Percentiles rank a stretch among this genome's conserved stretches.
phyloP scores from a whole-genome alignment of 441 rosid genomes.

The Corymbia citriodora region DNA sequence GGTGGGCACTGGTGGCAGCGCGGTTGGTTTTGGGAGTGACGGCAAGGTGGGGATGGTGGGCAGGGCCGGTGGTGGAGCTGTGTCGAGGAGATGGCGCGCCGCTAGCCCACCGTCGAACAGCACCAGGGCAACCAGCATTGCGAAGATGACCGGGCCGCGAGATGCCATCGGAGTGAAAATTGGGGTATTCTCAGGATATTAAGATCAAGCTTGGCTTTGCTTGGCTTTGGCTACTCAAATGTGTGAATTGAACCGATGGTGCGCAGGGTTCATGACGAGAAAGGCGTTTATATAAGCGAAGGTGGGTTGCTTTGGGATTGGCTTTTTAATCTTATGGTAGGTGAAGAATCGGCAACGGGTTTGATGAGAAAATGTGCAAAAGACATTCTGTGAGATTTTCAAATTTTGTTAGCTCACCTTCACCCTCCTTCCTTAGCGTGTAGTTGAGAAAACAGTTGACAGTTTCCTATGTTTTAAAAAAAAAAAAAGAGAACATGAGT shows the following conservation, averaged over 20 bases:
- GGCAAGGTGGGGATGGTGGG: slow-evolving; percentile 8
- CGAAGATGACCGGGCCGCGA: not conserved
- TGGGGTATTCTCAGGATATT: too few relatives aligned
- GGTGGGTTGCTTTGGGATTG: not conserved
- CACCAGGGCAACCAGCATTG: not conserved
- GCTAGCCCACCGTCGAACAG: not conserved
- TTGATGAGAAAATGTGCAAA: not conserved
- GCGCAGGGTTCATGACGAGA: not conserved
- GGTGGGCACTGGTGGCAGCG: slow-evolving; percentile 13
- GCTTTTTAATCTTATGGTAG: not conserved
- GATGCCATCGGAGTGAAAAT: not conserved
- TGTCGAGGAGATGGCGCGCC: slow-evolving; percentile 19
- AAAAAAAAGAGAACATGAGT: not conserved
- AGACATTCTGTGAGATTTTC: not conserved
- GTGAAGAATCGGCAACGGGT: not conserved
- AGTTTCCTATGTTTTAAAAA: not conserved
- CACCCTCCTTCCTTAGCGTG: not conserved
- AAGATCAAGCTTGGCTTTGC: too few relatives aligned
- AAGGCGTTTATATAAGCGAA: not conserved
- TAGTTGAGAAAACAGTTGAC: not conserved
- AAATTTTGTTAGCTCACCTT: not conserved
- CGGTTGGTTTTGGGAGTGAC: not conserved
- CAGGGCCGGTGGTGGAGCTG: not conserved
- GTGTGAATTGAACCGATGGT: not conserved
- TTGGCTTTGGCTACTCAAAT: not conserved